Evolutionary conservation across 2,329 filamentous ascomycete genomes (phyloP).

Genomic region (Fusarium sp.): DNA sequence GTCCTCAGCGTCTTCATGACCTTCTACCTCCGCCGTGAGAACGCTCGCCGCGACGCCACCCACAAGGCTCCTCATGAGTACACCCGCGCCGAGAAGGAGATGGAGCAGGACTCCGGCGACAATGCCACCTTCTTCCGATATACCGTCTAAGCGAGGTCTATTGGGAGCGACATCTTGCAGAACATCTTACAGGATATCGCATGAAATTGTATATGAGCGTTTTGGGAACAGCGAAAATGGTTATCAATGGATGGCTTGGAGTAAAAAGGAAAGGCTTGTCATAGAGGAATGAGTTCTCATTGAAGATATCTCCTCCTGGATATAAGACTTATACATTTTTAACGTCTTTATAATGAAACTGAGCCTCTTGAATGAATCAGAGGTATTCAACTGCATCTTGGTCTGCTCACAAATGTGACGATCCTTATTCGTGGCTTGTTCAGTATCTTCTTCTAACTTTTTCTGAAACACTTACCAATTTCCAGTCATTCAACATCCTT

Average conservation of each 20-base stretch:
- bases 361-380: slow-evolving; percentile 27
- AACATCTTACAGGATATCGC: slow-evolving; percentile 46
- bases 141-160: slow-evolving; percentile 58
- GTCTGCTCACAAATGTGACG: not conserved
- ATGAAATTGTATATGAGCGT: slow-evolving; percentile 42
- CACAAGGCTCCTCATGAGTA: slow-evolving; percentile 65
- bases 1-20: slow-evolving; percentile 69
- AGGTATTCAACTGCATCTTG: slow-evolving; percentile 14
- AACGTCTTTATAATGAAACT: slow-evolving; percentile 31
- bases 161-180: slow-evolving; percentile 33
- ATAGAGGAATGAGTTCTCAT: slow-evolving; percentile 23
- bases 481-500: not conserved
- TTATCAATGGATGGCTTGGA: slow-evolving; percentile 25
- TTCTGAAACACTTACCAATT: slow-evolving; percentile 16
- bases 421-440: not conserved
- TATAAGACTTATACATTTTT: slow-evolving; percentile 32
- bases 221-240: slow-evolving; percentile 30
- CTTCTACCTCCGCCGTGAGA: slow-evolving; percentile 70
- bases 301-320: slow-evolving; percentile 21
- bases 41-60: slow-evolving; percentile 65
- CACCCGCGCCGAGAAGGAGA: slow-evolving; percentile 66
- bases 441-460: not conserved
- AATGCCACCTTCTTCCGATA: slow-evolving; percentile 70
- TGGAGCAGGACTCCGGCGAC: slow-evolving; percentile 70
- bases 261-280: slow-evolving; percentile 13